Evolutionary conservation across 2,329 filamentous ascomycete genomes (phyloP).

Genomic region (Drechslerella stenobrocha): DNA sequence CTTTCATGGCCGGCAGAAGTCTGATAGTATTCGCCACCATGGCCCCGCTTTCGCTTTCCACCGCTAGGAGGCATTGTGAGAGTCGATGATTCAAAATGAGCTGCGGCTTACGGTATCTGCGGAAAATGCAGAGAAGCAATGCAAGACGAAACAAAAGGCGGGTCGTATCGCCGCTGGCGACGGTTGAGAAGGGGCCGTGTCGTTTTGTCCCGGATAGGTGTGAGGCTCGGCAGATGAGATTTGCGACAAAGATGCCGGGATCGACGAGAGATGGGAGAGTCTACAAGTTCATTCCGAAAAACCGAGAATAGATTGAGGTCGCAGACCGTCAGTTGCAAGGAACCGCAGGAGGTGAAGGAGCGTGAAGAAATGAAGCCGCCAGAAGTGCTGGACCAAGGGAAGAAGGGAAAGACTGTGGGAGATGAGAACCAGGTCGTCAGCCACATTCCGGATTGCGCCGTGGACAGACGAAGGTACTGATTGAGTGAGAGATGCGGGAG

Average conservation of each 20-base stretch:
- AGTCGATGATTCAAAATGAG: conserved; percentile 2
- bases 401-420: conserved; percentile 40
- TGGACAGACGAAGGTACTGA: conserved; percentile 26
- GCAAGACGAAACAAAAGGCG: neutral
- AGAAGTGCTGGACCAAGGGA: conserved; percentile 29
- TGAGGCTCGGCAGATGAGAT: conserved; percentile 14
- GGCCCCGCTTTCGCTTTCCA: conserved; percentile 45
- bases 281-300: conserved; percentile 44
- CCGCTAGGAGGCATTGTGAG: conserved; percentile 40
- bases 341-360: conserved; percentile 37
- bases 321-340: conserved; percentile 48
- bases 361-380: conserved; percentile 38
- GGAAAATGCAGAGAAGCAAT: neutral
- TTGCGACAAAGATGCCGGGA: conserved; percentile 14
- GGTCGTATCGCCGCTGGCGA: conserved; percentile 20
- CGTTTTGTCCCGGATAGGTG: neutral
- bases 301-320: conserved; percentile 35
- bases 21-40: conserved; percentile 42
- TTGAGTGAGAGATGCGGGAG: conserved; percentile 19
- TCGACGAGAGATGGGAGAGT: conserved; percentile 16
- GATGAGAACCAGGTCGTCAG: conserved; percentile 47
- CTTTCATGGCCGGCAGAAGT: conserved; percentile 39
- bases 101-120: neutral
- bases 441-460: conserved; percentile 42
- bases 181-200: neutral